Base-by-base conservation (phyloP, 2,329 filamentous ascomycete genomes). In the Xylariaceae sp. region DNA sequence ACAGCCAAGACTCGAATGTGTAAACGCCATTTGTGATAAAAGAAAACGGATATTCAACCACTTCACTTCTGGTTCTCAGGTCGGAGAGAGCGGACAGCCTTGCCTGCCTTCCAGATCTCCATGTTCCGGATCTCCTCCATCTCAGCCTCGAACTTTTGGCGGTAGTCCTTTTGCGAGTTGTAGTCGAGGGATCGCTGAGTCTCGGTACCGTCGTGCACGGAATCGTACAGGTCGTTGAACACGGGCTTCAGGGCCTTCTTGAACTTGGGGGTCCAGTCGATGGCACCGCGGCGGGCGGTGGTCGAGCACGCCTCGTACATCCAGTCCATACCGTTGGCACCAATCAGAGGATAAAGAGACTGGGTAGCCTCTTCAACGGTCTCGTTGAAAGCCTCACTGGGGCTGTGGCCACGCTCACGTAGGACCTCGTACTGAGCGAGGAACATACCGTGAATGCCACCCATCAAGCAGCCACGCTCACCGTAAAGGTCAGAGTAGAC, bases 381-480 rank as follows among this genome's bases (percentile, higher is more conserved):
- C 89, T 98, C 93, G 83, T 98, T 98, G 86, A 98, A 98, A 56
- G 93, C 93, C 78, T 98, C 93, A 61, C 86, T 91, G 68, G 93
- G 93, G 73, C 80, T 87, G 85, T 98, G 93, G 72, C 93, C 93
- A 59, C 87, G 86, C 84, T 98, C 93, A 65, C 93, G 90, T 72
- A 98, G 90, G 57, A 98, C 93, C 81, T 98, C 93, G 81, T 98
- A 98, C 79, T 98, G 93, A 50, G 93, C 93, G 58, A 98, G 89
- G 87, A 98, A 98, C 93, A 98, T 98, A 68, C 93, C 93, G 82
- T 98, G 93, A 74, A 98, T 98, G 72, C 93, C 93, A 61, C 93
- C 93, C 93, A 98, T 98, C 64, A 98, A 79, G 84, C 93, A 98
- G 68, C 93, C 93, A 76, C 93, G 90, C 86, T 98, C 93, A 72